A percentile compares a stretch with the other conserved stretches of the same genome.
phyloP scores from a whole-genome alignment of 805 yeast species.

The Yarrowia keelungensis region DNA sequence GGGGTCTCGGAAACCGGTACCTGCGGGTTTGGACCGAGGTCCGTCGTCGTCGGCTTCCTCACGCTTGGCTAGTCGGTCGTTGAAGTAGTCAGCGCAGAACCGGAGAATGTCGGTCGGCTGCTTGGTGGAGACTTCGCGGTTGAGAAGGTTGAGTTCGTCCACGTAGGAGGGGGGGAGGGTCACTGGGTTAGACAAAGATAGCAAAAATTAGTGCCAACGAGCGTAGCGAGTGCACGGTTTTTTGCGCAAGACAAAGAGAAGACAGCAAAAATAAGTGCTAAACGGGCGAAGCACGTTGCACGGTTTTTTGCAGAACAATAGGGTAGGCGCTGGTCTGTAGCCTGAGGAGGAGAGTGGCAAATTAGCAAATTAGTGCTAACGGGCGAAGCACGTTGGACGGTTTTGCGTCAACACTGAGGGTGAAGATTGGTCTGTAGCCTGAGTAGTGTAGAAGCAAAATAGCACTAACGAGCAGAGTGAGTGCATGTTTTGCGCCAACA shows the following conservation, averaged over 20 bases:
- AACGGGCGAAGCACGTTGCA: neutral
- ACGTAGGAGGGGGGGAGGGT: conserved; percentile 52
- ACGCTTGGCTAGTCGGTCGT: conserved; percentile 59
- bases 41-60: conserved; percentile 36
- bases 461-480: too few species aligned
- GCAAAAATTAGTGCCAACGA: neutral
- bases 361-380: too few species aligned
- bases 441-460: too few species aligned
- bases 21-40: conserved; percentile 29
- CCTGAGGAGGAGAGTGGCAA: too few species aligned
- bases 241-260: neutral
- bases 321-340: too few species aligned
- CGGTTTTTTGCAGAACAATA: too few species aligned
- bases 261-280: neutral
- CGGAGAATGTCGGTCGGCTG: conserved; percentile 75
- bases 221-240: neutral
- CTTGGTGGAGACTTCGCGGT: conserved; percentile 59
- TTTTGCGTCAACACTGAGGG: too few species aligned
- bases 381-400: too few species aligned
- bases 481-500: too few species aligned
- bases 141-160: conserved; percentile 68
- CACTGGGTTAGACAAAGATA: conserved; percentile 23
- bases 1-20: conserved; percentile 28
- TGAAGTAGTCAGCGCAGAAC: conserved; percentile 78
- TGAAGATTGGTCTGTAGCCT: too few species aligned